phyloP scores from a whole-genome alignment of 228 moss, liverwort and hornwort genomes.

The Sphagnum fallax region DNA sequence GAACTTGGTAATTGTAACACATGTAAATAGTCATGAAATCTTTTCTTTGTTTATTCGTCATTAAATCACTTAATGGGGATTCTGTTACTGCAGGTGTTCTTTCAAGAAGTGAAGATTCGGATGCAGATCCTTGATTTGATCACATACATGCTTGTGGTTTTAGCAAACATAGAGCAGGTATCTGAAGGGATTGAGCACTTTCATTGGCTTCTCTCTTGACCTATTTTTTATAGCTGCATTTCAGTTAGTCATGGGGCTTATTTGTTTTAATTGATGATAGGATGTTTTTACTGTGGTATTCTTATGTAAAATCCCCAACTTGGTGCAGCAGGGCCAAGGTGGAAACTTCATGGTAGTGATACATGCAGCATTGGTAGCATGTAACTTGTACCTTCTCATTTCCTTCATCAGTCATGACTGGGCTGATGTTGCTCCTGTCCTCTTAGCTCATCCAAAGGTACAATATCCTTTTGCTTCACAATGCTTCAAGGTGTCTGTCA shows the following conservation, averaged over 20 bases:
- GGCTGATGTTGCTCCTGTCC: constrained; percentile 91
- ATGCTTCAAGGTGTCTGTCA: too few relatives aligned
- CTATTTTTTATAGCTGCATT: too few relatives aligned
- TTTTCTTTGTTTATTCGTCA: too few relatives aligned
- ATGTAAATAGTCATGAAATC: too few relatives aligned
- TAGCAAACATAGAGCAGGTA: constrained; percentile 97
- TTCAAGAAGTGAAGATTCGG: constrained; percentile 89
- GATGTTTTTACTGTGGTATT: too few relatives aligned
- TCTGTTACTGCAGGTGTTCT: constrained; percentile 44
- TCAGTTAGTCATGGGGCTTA: too few relatives aligned
- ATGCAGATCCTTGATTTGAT: constrained; percentile 97
- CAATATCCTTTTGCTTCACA: too few relatives aligned
- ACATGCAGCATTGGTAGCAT: constrained; percentile 88
- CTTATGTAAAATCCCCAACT: background rate
- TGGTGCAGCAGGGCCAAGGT: constrained; percentile 73
- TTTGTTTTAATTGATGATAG: too few relatives aligned
- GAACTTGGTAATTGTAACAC: too few relatives aligned
- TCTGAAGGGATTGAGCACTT: background rate
- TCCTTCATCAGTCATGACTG: constrained; percentile 95
- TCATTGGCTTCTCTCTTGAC: too few relatives aligned
- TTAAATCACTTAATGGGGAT: too few relatives aligned
- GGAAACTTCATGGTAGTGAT: constrained; percentile 85
- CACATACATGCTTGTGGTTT: constrained; percentile 94
- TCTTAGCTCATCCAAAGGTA: constrained; percentile 97
- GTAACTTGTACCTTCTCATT: constrained; percentile 88